Base-by-base conservation (phyloP, 768 basidiomycete genomes). In the Candolleomyces efflorescens region DNA sequence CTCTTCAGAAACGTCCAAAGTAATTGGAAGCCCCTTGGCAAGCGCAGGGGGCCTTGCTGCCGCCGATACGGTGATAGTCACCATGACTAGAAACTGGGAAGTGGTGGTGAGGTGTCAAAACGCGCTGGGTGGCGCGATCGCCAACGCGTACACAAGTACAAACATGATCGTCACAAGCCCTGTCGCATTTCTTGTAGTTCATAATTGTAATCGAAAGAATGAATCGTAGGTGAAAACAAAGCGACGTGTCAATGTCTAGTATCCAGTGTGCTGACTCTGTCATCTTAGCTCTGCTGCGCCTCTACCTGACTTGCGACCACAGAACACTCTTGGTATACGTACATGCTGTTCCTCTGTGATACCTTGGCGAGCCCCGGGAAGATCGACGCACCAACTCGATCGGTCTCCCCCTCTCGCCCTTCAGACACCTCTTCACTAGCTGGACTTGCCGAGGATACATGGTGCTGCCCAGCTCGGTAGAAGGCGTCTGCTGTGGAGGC, bases 331-430 rank as follows among this genome's bases (percentile, higher is more conserved):
- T 39, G 38, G 9, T 39, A 9, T 39, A 39, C 17, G 17, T 39
- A 39, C 38, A 18, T 47, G 45, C n/a, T n/a, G n/a, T n/a, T n/a
- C n/a, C n/a, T n/a, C 59, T 75, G 76, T 1, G 83, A 81, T 13
- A 93, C 85, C 71, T 94, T 94, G 54, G 92, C 92, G 26, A 94
- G 76, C 2, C 92, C 92, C 2, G 92, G 92, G 69, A 94, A 94
- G 61, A 94, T 83, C 0, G 91, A 91, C 3, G 90, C 85, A 11
- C 92, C 92, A 3, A 94, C 90, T 11, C 81, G 75, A 64, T 93
- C 90, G 2, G 74, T 65, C 50, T 92, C 87, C 89, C 87, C 36
- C 79, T 70, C 69, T 94, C 92, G 61, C 85, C 88, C 64, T 77
- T 85, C 63, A 89, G 67, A 72, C 92, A 94, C 26, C 92, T 76